Percentiles rank a stretch among this genome's conserved stretches.
phyloP scores from a whole-genome alignment of 1,139 yeast species.

The Diutina siamensis region DNA sequence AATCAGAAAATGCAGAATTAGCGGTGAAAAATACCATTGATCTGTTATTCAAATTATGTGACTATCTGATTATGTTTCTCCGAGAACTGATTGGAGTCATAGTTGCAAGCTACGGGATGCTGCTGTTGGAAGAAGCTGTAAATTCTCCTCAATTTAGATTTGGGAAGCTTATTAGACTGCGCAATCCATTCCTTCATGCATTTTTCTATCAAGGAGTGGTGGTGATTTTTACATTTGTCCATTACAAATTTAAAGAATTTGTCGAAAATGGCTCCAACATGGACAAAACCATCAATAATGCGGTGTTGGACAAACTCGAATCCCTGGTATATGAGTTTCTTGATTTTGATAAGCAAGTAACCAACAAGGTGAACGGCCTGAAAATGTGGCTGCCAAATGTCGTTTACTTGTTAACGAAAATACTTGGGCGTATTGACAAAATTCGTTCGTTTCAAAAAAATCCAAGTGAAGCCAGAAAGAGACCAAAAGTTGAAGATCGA shows the following conservation, averaged over 20 bases:
- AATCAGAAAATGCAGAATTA: constrained; percentile 14
- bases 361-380: constrained; percentile 13
- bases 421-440: constrained; percentile 19
- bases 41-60: constrained; percentile 29
- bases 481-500: too few species aligned
- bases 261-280: constrained; percentile 13
- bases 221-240: constrained; percentile 37
- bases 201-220: constrained; percentile 42
- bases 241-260: constrained; percentile 29
- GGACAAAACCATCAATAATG: constrained; percentile 7
- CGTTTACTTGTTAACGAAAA: constrained; percentile 21
- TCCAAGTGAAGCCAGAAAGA: too few species aligned
- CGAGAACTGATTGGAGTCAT: constrained; percentile 6
- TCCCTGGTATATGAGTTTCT: constrained; percentile 16
- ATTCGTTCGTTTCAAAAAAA: constrained; percentile 19
- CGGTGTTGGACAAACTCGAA: constrained; percentile 18
- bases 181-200: constrained; percentile 37
- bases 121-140: background rate
- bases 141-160: constrained; percentile 13
- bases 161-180: constrained; percentile 24
- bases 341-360: constrained; percentile 16
- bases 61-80: constrained; percentile 19
- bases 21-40: constrained; percentile 17
- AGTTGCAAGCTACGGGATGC: background rate
- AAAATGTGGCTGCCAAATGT: constrained; percentile 30